Evolutionary conservation across 169 alveolate species (phyloP), one percentile per base, ranked within the genome.

Genomic region (Plasmodium berghei): DNA sequence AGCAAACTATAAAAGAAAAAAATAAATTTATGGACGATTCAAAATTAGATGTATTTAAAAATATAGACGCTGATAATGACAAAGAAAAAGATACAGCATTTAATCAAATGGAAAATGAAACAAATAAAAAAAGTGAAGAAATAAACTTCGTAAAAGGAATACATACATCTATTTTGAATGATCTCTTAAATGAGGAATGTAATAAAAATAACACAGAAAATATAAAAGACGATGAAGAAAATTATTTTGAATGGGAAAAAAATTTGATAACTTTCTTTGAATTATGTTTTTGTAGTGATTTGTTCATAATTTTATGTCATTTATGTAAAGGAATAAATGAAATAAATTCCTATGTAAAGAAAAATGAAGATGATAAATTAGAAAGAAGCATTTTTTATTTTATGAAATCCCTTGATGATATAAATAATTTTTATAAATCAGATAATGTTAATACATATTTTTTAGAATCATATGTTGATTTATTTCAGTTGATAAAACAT

Each of bases 211-310:
- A 10, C 3, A 62, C 48, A 61, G 86, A 45, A 18, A 16, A 52
- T 20, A 20, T 52, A 72, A 55, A 24, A 55, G 42, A 34, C 61
- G 4, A 34, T 34, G 71, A 45, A 42, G 71, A 63, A 34, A 28
- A 59, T 18, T 20, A 18, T 16, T 49, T 58, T 20, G 61, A 45
- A 0, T 63, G 28, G 20, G 28, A 54, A 40, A 66, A 74, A 62
- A 46, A 62, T 61, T 61, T 74, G 18, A 18, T 61, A 14, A 59
- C 88, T 0, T 75, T 75, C 52, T 75, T 75, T 62, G 89, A 75
- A 75, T 34, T 75, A 26, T 75, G 70, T 9, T 75, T 75, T 58
- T 75, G 63, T 28, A 64, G 89, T 56, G 89, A 75, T 34, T 52
- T 75, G 40, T 75, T 75, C 40, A 40, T 75, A 67, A 62, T 63